Percentiles rank a stretch among this genome's conserved stretches.
Conservation (phyloP, 176 grass and related monocot species). For the Carex littledalei region DNA sequence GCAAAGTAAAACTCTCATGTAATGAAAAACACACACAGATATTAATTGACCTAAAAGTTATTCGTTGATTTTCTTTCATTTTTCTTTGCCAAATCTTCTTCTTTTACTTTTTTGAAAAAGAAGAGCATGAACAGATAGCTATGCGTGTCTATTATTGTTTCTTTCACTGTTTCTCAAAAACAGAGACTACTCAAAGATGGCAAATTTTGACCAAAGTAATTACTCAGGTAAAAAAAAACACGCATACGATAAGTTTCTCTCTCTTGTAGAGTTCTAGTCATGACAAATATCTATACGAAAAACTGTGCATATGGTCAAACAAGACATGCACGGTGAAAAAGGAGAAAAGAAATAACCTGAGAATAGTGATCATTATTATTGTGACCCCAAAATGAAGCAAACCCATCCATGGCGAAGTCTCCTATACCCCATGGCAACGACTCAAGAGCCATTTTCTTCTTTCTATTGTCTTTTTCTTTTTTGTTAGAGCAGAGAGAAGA, state of each 20-base stretch:
- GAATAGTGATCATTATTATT: constrained; percentile 34
- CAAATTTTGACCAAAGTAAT: background rate
- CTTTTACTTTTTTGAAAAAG: background rate
- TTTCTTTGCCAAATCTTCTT: background rate
- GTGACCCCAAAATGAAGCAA: constrained; percentile 45
- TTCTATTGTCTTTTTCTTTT: background rate
- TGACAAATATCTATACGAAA: constrained; percentile 25
- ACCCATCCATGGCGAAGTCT: constrained; percentile 42
- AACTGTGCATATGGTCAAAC: constrained; percentile 21
- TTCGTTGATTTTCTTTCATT: background rate
- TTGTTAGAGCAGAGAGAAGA: background rate
- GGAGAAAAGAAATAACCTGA: constrained; percentile 28
- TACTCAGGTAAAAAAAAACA: background rate
- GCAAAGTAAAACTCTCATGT: background rate
- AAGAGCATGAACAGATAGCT: background rate
- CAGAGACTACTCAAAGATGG: background rate
- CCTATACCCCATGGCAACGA: constrained; percentile 39
- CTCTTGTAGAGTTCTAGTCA: background rate
- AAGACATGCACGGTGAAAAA: background rate
- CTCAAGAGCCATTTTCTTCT: constrained; percentile 49
- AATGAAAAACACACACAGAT: background rate
- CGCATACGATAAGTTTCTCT: background rate
- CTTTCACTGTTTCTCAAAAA: constrained; percentile 18
- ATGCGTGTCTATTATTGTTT: background rate
- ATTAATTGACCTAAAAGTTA: background rate